Evolutionary conservation across 1,284 basidiomycete genomes (phyloP).

Genomic region (Sphaerobolus stellatus): DNA sequence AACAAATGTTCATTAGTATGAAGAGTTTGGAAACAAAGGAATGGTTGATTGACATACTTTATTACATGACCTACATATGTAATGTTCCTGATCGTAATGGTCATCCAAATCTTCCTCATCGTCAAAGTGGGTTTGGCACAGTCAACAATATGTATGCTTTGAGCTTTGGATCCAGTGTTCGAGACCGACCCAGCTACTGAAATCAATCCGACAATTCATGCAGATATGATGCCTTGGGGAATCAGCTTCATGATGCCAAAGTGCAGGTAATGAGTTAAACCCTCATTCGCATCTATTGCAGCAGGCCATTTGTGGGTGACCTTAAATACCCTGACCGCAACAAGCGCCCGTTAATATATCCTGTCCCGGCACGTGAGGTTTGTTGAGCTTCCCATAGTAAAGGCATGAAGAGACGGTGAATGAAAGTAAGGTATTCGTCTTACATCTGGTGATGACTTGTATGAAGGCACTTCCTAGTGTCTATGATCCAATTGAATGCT

Average conservation of each 20-base stretch:
- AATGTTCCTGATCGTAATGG: constrained; percentile 6
- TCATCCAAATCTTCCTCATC: constrained; percentile 12
- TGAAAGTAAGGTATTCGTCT: no score
- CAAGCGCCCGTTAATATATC: no score
- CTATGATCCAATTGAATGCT: no score
- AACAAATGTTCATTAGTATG: constrained; percentile 6
- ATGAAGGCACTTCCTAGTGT: no score
- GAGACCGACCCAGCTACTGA: constrained; percentile 22
- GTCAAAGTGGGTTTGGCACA: constrained; percentile 40
- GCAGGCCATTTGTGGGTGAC: constrained; percentile 31
- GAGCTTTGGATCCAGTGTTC: constrained; percentile 42
- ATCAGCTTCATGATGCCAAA: constrained; percentile 27
- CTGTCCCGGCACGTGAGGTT: no score
- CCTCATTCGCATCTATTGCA: constrained; percentile 35
- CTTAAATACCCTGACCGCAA: no score
- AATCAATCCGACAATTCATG: constrained; percentile 36
- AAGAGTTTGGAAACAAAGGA: not conserved
- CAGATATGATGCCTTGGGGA: constrained; percentile 35
- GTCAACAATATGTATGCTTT: constrained; percentile 43
- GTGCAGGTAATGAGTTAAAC: constrained; percentile 27
- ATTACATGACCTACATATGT: not conserved
- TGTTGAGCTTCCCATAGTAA: no score
- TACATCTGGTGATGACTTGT: no score
- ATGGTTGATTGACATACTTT: not conserved
- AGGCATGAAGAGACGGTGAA: no score